Evolutionary conservation across 176 grass and related monocot genomes (phyloP), one percentile per base, ranked within the genome.

Genomic region (Ananas comosus): DNA sequence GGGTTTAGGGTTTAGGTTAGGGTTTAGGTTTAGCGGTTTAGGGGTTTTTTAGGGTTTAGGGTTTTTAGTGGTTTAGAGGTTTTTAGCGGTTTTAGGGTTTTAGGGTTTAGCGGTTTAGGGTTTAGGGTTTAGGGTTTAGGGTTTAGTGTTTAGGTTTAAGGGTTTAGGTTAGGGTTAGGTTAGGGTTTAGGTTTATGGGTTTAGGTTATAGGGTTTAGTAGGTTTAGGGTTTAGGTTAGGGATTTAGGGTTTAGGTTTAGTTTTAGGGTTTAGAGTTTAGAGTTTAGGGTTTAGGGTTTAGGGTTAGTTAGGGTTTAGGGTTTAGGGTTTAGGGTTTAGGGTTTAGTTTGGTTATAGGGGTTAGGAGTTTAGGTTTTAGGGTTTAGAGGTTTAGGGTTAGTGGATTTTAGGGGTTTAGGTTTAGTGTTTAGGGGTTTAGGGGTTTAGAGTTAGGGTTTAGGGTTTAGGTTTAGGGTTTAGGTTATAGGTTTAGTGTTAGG

Each of bases 271-370:
- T 71, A 53, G 10, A n/a, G 68, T 49, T 12, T 71, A 53, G 10
- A n/a, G 68, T 49, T 12, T 71, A 11, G 70, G 70, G 14, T 72
- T 72, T n/a, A 51, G 51, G 70, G 49, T 57, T 72, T 72, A 58
- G 52, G 70, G 70, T 21, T 72, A 57, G 48, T 23, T 72, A 57
- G 47, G 52, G 70, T 51, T 57, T 72, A 57, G 47, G 52, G 70
- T 51, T 72, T 71, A 54, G 56, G 69, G 69, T 49, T 71, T 71
- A 54, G 56, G n/a, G n/a, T 72, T 72, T 72, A 72, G 70, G 70
- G 70, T 72, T 72, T 51, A 52, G 70, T 72, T 72, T 72, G n/a
- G n/a, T n/a, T n/a, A n/a, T n/a, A n/a, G n/a, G n/a, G n/a, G n/a
- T n/a, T 48, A 22, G 72, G 72, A 2, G 63, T 74, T 23, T 6